phyloP scores from a whole-genome alignment of 441 rosid genomes.

The Erodium chrysanthum region DNA sequence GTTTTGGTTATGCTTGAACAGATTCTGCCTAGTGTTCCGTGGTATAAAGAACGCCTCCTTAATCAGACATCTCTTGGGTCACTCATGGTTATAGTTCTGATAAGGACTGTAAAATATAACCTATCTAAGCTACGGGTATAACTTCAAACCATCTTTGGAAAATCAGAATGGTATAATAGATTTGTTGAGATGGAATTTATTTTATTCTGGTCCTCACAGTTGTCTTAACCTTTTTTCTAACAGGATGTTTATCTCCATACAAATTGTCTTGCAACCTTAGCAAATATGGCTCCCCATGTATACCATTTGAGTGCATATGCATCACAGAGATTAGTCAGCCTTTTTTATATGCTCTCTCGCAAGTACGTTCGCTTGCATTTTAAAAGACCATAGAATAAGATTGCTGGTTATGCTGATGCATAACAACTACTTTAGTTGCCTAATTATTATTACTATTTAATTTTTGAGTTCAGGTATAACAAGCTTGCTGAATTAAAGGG shows the following conservation, averaged over 20 bases:
- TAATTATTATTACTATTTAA: neutral
- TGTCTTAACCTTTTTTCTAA: slow-evolving; percentile 1
- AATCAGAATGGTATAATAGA: neutral
- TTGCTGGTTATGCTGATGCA: neutral
- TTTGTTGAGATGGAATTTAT: neutral
- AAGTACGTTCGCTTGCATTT: slow-evolving; percentile 44
- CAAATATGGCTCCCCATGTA: slow-evolving; percentile 98
- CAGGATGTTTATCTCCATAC: slow-evolving; percentile 99
- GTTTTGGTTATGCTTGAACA: slow-evolving; percentile 25
- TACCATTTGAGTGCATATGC: slow-evolving; percentile 96
- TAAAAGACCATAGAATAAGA: slow-evolving; percentile 1
- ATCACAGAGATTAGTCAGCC: slow-evolving; percentile 94
- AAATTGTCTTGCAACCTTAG: slow-evolving; percentile 91
- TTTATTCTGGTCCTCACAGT: neutral
- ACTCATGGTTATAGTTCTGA: slow-evolving; percentile 76
- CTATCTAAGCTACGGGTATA: slow-evolving; percentile 96
- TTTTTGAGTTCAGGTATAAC: slow-evolving; percentile 49
- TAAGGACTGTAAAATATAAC: slow-evolving; percentile 93
- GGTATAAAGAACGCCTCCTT: slow-evolving; percentile 95
- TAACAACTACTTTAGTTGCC: neutral
- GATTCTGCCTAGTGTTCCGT: slow-evolving; percentile 85
- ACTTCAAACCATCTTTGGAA: slow-evolving; percentile 14
- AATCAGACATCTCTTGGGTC: slow-evolving; percentile 97
- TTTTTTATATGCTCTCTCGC: slow-evolving; percentile 92
- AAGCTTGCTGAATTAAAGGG: slow-evolving; percentile 65